Conservation (phyloP, 352 stramenopile species). For the Pythium sp. region DNA sequence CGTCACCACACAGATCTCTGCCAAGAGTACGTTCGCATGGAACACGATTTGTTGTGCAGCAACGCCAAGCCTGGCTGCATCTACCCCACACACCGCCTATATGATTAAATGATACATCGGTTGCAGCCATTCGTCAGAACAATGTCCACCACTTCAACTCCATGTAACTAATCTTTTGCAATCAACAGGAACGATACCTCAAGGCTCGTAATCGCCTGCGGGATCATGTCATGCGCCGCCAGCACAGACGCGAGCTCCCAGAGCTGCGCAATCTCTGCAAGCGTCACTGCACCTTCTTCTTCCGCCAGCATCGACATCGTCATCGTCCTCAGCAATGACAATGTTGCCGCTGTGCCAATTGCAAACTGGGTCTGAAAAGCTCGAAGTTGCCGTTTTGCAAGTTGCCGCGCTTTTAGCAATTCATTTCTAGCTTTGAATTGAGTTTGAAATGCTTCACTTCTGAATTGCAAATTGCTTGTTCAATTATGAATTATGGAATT, state of each 20-base stretch:
- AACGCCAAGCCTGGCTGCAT: constrained; percentile 10
- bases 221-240: constrained; percentile 31
- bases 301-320: not conserved
- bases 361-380: not conserved
- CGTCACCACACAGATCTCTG: constrained; percentile 51
- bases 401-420: not conserved
- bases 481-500: no score
- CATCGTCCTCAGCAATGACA: not conserved
- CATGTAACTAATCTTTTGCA: constrained; percentile 3
- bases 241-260: constrained; percentile 63
- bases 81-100: constrained; percentile 32
- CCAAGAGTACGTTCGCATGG: constrained; percentile 45
- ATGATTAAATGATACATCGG: not conserved
- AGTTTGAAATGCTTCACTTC: no score
- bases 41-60: constrained; percentile 23
- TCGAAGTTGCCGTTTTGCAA: not conserved
- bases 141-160: not conserved
- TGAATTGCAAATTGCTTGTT: no score
- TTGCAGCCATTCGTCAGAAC: not conserved
- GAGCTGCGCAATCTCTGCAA: constrained; percentile 39
- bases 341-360: not conserved
- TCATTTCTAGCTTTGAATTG: not conserved
- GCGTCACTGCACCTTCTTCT: not conserved
- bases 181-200: constrained; percentile 30
- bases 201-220: constrained; percentile 44